Base-by-base conservation (phyloP, 2,329 filamentous ascomycete species). In the Paraphaeosphaeria sporulosa region DNA sequence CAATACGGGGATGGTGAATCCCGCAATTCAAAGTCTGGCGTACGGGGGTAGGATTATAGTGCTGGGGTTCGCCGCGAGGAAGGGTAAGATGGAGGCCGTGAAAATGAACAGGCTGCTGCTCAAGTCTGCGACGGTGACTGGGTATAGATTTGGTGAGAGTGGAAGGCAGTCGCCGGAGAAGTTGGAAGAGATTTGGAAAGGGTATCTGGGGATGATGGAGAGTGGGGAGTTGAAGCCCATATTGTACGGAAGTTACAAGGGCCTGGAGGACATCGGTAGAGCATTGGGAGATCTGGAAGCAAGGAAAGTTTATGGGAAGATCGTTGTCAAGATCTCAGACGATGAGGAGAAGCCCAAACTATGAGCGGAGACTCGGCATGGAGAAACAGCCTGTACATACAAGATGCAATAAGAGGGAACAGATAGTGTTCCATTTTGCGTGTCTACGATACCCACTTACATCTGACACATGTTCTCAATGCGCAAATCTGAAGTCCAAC, bases 111-210 rank as follows among this genome's bases (percentile, higher is more conserved):
- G 65, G 27, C 21, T 56, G 9, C 50, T 52, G n/a, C 36, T 52
- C 2, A 52, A 52, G 15, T 52, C 50, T 15, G 50, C 36, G 12
- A 52, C 19, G 23, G 27, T 87, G 4, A 79, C 84, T 36, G 85
- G 85, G 44, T 87, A 87, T 71, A 78, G 86, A 48, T 88, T 84
- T 66, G 86, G 86, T 2, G 86, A 88, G 72, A 85, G 82, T 38
- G 80, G 83, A 19, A 76, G 86, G 44, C 77, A 80, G 42, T 76
- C 82, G 63, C 83, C 85, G 0, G 70, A 78, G 30, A 79, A 84
- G 57, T 82, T 81, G 34, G 71, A 79, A 25, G 73, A 76, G 52
- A 81, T 85, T 1, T 88, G 85, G 85, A 65, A 79, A 44, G 84
- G 81, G 0, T 79, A 88, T 44, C 78, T 81, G 62, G 72, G 76